phyloP scores from a whole-genome alignment of 2,329 filamentous ascomycete species.

The Fusarium palustre region DNA sequence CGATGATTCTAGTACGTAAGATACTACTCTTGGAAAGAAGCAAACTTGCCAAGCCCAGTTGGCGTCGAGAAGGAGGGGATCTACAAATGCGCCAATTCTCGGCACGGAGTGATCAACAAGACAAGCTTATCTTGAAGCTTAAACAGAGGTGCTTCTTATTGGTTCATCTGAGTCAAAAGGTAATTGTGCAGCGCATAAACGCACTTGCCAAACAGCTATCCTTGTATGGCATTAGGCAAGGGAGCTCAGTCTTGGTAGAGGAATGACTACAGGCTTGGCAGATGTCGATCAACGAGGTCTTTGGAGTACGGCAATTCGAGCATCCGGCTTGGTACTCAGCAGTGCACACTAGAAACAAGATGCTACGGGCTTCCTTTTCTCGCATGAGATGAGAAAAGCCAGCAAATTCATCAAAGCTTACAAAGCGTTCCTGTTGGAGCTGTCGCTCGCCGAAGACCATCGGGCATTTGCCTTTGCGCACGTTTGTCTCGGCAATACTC shows the following conservation, averaged over 20 bases:
- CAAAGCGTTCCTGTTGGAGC: constrained; percentile 4
- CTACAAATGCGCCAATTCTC: constrained; percentile 33
- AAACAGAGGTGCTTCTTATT: constrained; percentile 17
- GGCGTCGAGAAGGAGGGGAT: constrained; percentile 4
- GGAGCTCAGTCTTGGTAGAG: constrained; percentile 2
- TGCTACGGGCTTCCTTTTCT: not conserved
- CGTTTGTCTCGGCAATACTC: not conserved
- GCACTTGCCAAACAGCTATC: not conserved
- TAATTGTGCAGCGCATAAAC: not conserved
- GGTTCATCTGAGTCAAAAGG: constrained; percentile 16
- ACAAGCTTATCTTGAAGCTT: constrained; percentile 48
- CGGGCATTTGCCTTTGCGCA: constrained; percentile 12
- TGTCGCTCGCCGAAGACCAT: constrained; percentile 25
- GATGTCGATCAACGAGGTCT: constrained; percentile 29
- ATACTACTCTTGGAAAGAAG: not conserved
- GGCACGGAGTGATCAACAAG: constrained; percentile 20
- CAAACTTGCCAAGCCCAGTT: constrained; percentile 13
- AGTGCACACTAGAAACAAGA: not conserved
- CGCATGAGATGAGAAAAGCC: constrained; percentile 12
- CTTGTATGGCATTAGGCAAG: constrained; percentile 5
- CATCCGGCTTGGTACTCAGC: constrained; percentile 42
- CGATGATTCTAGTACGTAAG: not conserved
- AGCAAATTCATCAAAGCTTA: constrained; percentile 6
- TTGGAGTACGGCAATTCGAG: constrained; percentile 31
- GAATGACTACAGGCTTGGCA: constrained; percentile 37